A percentile compares a stretch with the other conserved stretches of the same genome.
Conservation (phyloP, 805 yeast species). For the Candida railenensis region DNA sequence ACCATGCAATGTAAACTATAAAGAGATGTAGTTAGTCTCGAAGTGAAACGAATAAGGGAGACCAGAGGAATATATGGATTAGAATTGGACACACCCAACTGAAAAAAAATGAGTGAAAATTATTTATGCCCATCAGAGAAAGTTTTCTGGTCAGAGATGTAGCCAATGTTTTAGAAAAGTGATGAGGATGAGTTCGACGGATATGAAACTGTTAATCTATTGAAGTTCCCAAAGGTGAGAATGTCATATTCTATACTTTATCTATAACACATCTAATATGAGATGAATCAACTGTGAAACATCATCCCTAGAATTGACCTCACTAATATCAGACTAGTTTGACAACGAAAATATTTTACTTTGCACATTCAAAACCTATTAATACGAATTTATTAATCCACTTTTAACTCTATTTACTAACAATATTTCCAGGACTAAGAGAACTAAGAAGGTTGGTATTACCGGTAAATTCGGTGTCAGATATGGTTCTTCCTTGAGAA, state of each 20-base stretch:
- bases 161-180: too few species aligned
- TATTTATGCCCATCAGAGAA: too few species aligned
- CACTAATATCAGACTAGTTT: too few species aligned
- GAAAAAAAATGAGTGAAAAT: too few species aligned
- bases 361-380: neutral
- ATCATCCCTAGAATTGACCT: too few species aligned
- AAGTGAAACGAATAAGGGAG: neutral
- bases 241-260: too few species aligned
- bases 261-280: too few species aligned
- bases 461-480: conserved; percentile 99
- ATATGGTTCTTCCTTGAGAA: conserved; percentile 99
- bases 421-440: conserved; percentile 82
- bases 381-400: neutral
- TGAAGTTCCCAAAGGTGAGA: too few species aligned
- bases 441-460: conserved; percentile 99
- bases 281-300: too few species aligned
- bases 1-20: neutral
- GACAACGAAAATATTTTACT: neutral
- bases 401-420: conserved; percentile 32
- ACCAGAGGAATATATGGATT: neutral
- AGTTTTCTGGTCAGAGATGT: too few species aligned
- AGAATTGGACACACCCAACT: neutral
- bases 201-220: too few species aligned
- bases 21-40: neutral
- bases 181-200: too few species aligned